phyloP scores from a whole-genome alignment of 2,329 filamentous ascomycete genomes.

The Sclerotinia sclerotiorum region DNA sequence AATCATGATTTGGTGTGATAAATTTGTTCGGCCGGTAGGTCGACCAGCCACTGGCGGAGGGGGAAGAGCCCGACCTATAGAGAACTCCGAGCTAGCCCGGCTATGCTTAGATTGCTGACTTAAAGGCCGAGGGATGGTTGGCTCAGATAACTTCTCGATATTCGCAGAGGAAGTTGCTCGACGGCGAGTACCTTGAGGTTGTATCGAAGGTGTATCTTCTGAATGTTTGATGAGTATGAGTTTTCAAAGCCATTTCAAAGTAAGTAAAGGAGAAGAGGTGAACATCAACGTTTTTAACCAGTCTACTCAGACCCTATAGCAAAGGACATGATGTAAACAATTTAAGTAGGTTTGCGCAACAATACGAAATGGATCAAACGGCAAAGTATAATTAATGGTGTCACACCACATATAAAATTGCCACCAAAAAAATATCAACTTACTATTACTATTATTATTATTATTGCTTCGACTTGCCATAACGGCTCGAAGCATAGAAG shows the following conservation, averaged over 20 bases:
- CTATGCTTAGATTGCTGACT: constrained; percentile 66
- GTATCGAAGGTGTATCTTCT: constrained; percentile 11
- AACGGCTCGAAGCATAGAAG: constrained; percentile 70
- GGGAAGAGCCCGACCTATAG: constrained; percentile 55
- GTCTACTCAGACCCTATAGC: background rate
- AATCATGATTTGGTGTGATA: constrained; percentile 36
- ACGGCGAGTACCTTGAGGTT: constrained; percentile 48
- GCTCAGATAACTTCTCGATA: constrained; percentile 55
- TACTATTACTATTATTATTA: constrained; percentile 61
- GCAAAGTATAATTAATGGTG: constrained; percentile 20
- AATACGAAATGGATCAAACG: constrained; percentile 3
- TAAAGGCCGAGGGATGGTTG: constrained; percentile 51
- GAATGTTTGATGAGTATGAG: constrained; percentile 1
- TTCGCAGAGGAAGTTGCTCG: constrained; percentile 63
- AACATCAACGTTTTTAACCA: background rate
- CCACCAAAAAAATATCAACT: constrained; percentile 41
- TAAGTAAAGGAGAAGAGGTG: background rate
- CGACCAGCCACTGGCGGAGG: constrained; percentile 46
- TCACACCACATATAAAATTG: constrained; percentile 21
- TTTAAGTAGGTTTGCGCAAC: constrained; percentile 4
- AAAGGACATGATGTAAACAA: background rate
- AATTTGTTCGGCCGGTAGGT: constrained; percentile 39
- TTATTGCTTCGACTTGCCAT: constrained; percentile 53
- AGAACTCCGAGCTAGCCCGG: constrained; percentile 70
- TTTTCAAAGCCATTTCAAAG: background rate